phyloP scores from a whole-genome alignment of 805 yeast species.

The Yarrowia sp. region DNA sequence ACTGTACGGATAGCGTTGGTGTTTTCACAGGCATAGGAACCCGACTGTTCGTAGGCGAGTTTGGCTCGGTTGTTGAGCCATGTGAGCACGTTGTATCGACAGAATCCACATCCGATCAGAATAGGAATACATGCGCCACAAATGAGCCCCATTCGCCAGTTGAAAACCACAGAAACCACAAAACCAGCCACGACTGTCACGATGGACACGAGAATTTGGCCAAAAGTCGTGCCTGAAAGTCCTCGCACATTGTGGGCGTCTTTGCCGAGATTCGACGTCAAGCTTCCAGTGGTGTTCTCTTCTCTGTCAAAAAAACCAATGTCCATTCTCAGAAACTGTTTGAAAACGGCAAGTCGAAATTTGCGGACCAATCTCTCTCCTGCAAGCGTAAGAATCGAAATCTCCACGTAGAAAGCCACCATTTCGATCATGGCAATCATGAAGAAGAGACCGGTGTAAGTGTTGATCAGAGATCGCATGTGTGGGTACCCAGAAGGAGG shows the following conservation, averaged over 20 bases:
- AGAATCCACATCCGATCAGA: slow-evolving; percentile 52
- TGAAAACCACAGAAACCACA: slow-evolving; percentile 51
- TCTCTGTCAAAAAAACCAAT: slow-evolving; percentile 51
- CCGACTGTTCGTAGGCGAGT: slow-evolving; percentile 51
- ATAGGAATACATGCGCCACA: slow-evolving; percentile 52
- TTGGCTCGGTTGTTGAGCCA: slow-evolving; percentile 51
- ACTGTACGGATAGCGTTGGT: slow-evolving; percentile 54
- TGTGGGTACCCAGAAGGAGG: slow-evolving; percentile 45
- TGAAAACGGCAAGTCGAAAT: slow-evolving; percentile 49
- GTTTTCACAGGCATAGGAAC: slow-evolving; percentile 53
- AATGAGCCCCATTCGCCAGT: slow-evolving; percentile 54
- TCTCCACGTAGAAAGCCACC: slow-evolving; percentile 44
- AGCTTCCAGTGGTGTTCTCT: slow-evolving; percentile 51
- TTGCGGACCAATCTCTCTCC: slow-evolving; percentile 49
- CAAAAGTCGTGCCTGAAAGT: slow-evolving; percentile 53
- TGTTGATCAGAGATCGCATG: slow-evolving; percentile 51
- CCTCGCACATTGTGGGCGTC: slow-evolving; percentile 54
- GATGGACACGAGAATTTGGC: slow-evolving; percentile 51
- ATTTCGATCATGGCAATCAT: slow-evolving; percentile 49
- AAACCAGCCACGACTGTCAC: slow-evolving; percentile 53
- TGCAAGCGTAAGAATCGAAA: slow-evolving; percentile 45
- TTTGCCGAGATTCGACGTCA: slow-evolving; percentile 51
- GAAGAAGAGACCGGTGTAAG: slow-evolving; percentile 49
- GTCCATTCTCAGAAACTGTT: slow-evolving; percentile 51
- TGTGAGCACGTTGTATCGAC: slow-evolving; percentile 50